Percentiles rank a stretch among this genome's conserved stretches.
Evolutionary conservation across 257 asterid genomes (phyloP).

Genomic region (Ilex aquifolium): DNA sequence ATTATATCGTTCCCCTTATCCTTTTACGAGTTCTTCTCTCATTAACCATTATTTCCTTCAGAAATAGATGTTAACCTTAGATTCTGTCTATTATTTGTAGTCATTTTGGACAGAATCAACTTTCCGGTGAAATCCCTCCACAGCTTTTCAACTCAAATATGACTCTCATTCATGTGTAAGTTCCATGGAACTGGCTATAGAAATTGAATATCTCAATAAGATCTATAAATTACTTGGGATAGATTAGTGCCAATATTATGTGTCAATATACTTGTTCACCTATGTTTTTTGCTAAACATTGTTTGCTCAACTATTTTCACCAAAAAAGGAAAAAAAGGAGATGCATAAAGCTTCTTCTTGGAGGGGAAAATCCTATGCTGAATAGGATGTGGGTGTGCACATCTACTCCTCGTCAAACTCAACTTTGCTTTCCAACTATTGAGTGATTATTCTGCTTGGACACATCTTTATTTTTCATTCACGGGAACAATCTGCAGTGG

Average conservation of each 20-base stretch:
- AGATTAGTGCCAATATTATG: neutral
- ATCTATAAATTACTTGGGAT: neutral
- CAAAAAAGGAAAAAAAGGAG: no score
- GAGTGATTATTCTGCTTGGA: no score
- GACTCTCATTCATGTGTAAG: constrained; percentile 83
- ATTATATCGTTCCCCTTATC: constrained; percentile 1
- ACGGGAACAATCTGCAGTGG: no score
- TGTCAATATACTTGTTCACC: no score
- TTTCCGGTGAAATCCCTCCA: constrained; percentile 71
- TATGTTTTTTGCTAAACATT: no score
- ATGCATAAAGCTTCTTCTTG: no score
- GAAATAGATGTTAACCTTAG: neutral
- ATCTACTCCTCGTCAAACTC: no score
- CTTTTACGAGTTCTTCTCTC: neutral
- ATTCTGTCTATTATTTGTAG: constrained; percentile 31
- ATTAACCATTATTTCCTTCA: neutral
- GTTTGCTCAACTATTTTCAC: no score
- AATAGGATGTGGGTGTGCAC: no score
- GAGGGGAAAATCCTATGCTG: no score
- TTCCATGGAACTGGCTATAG: constrained; percentile 2
- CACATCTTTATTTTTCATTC: no score
- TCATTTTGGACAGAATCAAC: constrained; percentile 74
- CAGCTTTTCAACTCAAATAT: constrained; percentile 50
- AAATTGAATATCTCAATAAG: neutral
- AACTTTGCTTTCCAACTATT: no score